A percentile compares a stretch with the other conserved stretches of the same genome.
These are phyloP conservation scores for Epichloe gansuensis DNA, from an alignment of 2,329 filamentous ascomycete genomes.

Conservation along the genomic window DNA sequence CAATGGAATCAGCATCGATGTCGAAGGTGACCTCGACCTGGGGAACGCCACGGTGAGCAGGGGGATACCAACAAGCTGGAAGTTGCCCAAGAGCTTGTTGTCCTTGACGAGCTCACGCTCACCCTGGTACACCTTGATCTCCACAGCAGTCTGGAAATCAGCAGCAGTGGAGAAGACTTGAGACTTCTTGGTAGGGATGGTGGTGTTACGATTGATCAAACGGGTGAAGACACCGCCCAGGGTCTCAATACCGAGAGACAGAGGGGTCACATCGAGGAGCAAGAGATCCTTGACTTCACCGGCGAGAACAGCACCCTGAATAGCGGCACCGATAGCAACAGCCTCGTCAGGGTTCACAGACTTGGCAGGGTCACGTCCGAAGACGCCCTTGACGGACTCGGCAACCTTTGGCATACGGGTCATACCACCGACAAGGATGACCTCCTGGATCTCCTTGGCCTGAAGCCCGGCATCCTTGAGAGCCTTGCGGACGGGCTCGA, in stretches of 20 bases:
- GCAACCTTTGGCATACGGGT: constrained; percentile 98
- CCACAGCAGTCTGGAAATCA: constrained; percentile 96
- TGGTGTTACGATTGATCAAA: constrained; percentile 98
- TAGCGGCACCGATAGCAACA: constrained; percentile 92
- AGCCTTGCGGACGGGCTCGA: constrained; percentile 91
- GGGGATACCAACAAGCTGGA: constrained; percentile 98
- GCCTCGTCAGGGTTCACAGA: constrained; percentile 98
- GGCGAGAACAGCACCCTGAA: constrained; percentile 91
- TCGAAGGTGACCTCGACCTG: constrained; percentile 98
- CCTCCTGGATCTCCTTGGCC: constrained; percentile 91
- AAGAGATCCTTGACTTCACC: constrained; percentile 95
- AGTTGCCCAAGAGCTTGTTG: constrained; percentile 98
- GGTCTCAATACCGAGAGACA: constrained; percentile 97
- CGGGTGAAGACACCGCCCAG: constrained; percentile 96
- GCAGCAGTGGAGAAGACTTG: constrained; percentile 96
- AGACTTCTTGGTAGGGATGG: constrained; percentile 98
- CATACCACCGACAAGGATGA: constrained; percentile 98
- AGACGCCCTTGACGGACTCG: constrained; percentile 93
- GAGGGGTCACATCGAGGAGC: constrained; percentile 86
- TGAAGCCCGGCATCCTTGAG: constrained; percentile 88
- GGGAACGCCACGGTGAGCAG: constrained; percentile 89
- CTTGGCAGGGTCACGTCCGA: constrained; percentile 93
- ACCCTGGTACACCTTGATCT: constrained; percentile 99
- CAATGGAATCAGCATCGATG: constrained; percentile 95
- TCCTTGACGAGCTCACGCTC: constrained; percentile 98